Evolutionary conservation across 345 rosid species (phyloP), one percentile per base, ranked within the genome.

Genomic region (Citrus sp.): DNA sequence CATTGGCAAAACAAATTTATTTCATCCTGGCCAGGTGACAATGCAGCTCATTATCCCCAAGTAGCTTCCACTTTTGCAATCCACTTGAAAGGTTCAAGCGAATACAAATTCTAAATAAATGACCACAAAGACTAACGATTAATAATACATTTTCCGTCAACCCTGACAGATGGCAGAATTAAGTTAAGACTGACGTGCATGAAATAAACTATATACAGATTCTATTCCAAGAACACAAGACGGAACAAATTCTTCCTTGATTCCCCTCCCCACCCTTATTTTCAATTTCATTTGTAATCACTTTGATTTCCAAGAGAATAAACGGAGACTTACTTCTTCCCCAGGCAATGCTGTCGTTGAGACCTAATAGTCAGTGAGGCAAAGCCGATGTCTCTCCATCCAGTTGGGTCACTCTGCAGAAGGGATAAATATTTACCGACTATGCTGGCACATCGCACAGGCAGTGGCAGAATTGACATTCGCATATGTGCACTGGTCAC

Each of bases 401-500:
- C 51, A 9, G 79, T 54, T 34, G 27, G 79, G 58, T 67, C 9
- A 22, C 61, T 73, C 67, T 1, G 76, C 22, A 38, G 35, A 72
- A 34, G 22, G 68, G 5, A 30, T 38, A 51, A 28, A 64, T 19
- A 49, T 62, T 78, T 82, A 87, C 14, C 87, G 88, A 25, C 84
- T 81, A 35, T 85, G 90, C 72, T 86, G 91, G 86, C 98, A 94
- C 82, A 92, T 89, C 64, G 89, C 89, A 79, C 98, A 94, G 82
- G 85, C 61, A 70, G 82, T 86, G 82, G 84, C 89, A 2, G 92
- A 82, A 73, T 75, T 89, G 22, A 78, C 62, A 74, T 94, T 94
- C 6, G 90, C 93, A 42, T 72, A 88, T 55, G 97, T 92, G 82
- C 98, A 94, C 70, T 84, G 83, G 66, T 91, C 94, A 71, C 98